Percentiles rank a stretch among this genome's conserved stretches.
These are phyloP conservation scores for Bjerkandera adusta DNA, from an alignment of 1,284 basidiomycete species.

Conservation along the genomic window DNA sequence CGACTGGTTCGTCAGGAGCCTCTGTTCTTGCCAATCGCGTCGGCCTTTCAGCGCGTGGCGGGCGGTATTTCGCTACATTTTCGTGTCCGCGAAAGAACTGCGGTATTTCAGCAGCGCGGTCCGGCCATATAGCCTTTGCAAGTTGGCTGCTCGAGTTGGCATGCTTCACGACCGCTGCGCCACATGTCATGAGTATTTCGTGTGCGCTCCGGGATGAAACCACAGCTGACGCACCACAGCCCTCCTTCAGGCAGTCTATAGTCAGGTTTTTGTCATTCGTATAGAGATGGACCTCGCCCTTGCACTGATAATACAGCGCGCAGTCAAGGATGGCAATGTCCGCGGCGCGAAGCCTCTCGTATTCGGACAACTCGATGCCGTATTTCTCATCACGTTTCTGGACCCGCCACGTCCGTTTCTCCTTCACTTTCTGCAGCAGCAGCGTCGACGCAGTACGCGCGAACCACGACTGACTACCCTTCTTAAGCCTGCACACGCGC, in stretches of 20 bases:
- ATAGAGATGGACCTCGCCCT: constrained; percentile 41
- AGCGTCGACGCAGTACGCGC: constrained; percentile 70
- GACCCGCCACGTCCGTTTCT: constrained; percentile 55
- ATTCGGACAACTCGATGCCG: constrained; percentile 29
- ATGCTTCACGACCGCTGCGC: constrained; percentile 22
- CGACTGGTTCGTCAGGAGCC: constrained; percentile 5
- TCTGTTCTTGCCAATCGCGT: constrained; percentile 22
- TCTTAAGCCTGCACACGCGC: constrained; percentile 59
- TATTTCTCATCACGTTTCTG: constrained; percentile 68
- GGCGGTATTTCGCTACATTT: constrained; percentile 22
- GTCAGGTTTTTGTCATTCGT: constrained; percentile 67
- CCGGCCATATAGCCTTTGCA: constrained; percentile 13
- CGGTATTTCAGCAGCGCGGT: constrained; percentile 14
- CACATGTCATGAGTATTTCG: neutral
- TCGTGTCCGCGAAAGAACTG: constrained; percentile 27
- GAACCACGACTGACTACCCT: constrained; percentile 66
- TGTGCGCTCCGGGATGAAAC: neutral
- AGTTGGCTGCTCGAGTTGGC: constrained; percentile 33
- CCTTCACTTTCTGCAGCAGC: constrained; percentile 63
- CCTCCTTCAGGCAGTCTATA: constrained; percentile 50
- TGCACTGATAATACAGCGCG: constrained; percentile 51
- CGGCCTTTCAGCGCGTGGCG: constrained; percentile 14
- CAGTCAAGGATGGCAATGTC: constrained; percentile 74
- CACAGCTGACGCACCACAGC: constrained; percentile 28
- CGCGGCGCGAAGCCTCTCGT: constrained; percentile 35